phyloP scores from a whole-genome alignment of 257 asterid genomes.

The Solanum virginianum region DNA sequence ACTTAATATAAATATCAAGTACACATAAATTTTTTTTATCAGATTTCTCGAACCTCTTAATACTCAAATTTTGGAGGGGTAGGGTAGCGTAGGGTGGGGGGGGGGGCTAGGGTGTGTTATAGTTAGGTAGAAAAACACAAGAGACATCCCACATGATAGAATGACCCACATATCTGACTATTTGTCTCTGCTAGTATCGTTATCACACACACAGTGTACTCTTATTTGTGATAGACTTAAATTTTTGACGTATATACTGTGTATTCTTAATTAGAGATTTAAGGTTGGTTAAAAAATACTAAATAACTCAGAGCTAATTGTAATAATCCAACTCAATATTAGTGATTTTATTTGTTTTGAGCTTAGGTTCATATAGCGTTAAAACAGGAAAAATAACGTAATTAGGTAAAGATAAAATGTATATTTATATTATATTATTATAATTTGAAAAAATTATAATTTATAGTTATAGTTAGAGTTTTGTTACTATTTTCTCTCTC shows the following conservation, averaged over 20 bases:
- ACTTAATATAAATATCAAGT: neutral
- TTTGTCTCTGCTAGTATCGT: conserved; percentile 28
- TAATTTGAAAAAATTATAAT: too few relatives aligned
- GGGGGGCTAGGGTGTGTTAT: neutral
- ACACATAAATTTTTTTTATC: neutral
- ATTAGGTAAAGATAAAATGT: too few relatives aligned
- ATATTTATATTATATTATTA: too few relatives aligned
- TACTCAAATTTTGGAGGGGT: neutral
- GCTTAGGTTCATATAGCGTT: too few relatives aligned
- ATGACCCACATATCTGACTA: conserved; percentile 29
- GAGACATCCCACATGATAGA: conserved; percentile 37
- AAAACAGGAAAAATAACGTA: too few relatives aligned
- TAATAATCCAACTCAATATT: too few relatives aligned
- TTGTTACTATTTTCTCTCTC: too few relatives aligned
- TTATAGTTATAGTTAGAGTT: too few relatives aligned
- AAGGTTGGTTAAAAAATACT: neutral
- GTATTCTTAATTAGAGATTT: too few relatives aligned
- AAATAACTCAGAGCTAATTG: neutral
- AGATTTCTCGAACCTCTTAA: neutral
- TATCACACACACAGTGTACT: neutral
- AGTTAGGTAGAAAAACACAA: conserved; percentile 19
- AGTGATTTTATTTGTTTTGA: too few relatives aligned
- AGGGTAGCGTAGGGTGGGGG: too few relatives aligned
- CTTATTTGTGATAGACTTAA: neutral
- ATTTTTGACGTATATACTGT: too few relatives aligned